phyloP scores from a whole-genome alignment of 495 filamentous ascomycete genomes.

The Neurospora sp. region DNA sequence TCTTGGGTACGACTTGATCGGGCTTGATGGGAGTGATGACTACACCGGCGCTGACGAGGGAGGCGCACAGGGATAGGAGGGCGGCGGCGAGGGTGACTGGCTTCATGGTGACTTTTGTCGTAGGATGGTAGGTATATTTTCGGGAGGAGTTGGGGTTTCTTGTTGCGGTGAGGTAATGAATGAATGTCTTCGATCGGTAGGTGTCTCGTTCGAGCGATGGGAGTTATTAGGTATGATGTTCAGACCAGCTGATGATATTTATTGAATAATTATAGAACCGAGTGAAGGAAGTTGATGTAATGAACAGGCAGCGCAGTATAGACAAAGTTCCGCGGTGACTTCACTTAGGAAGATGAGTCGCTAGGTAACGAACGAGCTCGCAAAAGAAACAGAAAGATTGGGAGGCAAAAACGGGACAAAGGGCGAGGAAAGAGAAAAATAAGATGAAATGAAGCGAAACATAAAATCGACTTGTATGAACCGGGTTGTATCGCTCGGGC shows the following conservation, averaged over 20 bases:
- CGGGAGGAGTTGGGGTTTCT: background rate
- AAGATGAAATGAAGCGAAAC: background rate
- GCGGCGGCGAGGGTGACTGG: slow-evolving; percentile 22
- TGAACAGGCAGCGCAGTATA: background rate
- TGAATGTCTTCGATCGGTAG: background rate
- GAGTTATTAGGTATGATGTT: background rate
- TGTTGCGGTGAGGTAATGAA: background rate
- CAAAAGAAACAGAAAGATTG: background rate
- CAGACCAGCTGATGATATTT: background rate
- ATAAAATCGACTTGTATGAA: background rate
- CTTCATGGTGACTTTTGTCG: slow-evolving; percentile 25
- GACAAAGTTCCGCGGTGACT: background rate
- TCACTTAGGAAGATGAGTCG: background rate
- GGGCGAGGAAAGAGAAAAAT: background rate
- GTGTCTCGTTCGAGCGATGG: background rate
- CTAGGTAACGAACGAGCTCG: background rate
- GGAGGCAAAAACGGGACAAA: background rate
- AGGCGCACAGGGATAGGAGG: slow-evolving; percentile 26
- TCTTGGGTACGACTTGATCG: slow-evolving; percentile 33
- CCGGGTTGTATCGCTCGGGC: background rate
- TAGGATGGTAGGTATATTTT: background rate
- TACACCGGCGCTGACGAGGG: slow-evolving; percentile 36
- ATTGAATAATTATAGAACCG: background rate
- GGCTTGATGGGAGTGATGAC: slow-evolving; percentile 34
- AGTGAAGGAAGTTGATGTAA: background rate